phyloP scores from a whole-genome alignment of 1,284 basidiomycete genomes.

The Takashimella tepidaria region DNA sequence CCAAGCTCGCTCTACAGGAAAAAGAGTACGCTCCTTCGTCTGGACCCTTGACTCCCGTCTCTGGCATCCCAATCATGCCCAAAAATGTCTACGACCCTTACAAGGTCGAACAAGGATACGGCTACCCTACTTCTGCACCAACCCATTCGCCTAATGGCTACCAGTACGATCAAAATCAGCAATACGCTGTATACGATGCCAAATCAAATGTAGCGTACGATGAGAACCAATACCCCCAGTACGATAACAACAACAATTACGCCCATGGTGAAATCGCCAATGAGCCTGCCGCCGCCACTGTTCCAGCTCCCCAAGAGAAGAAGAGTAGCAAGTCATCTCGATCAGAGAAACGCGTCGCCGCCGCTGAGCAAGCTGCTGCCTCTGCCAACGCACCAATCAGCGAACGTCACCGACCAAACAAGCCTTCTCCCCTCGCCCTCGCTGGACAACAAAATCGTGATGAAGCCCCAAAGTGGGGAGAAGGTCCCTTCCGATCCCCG shows the following conservation, averaged over 20 bases:
- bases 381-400: conserved; percentile 20
- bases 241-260: background rate
- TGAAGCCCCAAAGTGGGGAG: conserved; percentile 10
- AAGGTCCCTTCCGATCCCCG: conserved; percentile 10
- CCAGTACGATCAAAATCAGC: conserved; percentile 3
- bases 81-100: conserved; percentile 8
- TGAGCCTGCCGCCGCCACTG: background rate
- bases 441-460: conserved; percentile 3
- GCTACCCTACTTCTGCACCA: conserved; percentile 10
- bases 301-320: background rate
- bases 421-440: conserved; percentile 41
- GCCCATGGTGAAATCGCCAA: background rate
- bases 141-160: conserved; percentile 9
- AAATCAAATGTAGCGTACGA: conserved; percentile 8
- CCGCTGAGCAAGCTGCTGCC: conserved; percentile 34
- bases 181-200: background rate
- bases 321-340: conserved; percentile 14
- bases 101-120: conserved; percentile 20
- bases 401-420: conserved; percentile 37
- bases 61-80: background rate
- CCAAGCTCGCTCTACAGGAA: background rate
- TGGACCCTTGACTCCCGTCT: background rate
- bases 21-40: conserved; percentile 6
- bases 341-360: conserved; percentile 28
- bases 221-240: background rate